phyloP scores from a whole-genome alignment of 306 rosid species.

The Lupinus albus region DNA sequence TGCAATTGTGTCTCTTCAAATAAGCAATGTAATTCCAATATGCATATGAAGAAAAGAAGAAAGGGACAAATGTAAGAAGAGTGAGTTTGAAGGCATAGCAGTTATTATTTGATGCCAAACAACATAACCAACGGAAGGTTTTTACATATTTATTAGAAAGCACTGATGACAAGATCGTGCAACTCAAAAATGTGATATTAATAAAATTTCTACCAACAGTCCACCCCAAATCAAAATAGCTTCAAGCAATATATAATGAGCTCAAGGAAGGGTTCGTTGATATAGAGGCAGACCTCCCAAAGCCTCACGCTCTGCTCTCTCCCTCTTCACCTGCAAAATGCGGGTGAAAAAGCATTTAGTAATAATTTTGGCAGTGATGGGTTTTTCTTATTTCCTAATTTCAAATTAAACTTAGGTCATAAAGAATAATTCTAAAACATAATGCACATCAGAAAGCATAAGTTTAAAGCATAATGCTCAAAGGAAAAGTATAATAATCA shows the following conservation, averaged over 20 bases:
- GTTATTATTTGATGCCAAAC: neutral
- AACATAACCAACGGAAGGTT: slow-evolving; percentile 18
- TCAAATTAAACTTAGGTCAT: neutral
- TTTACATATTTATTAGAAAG: slow-evolving; percentile 33
- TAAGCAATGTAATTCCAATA: neutral
- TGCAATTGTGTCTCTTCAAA: neutral
- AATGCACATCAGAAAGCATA: neutral
- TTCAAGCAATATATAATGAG: slow-evolving; percentile 6
- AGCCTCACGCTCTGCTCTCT: slow-evolving; percentile 70
- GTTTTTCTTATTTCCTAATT: neutral
- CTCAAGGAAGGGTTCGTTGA: slow-evolving; percentile 55
- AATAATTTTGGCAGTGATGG: neutral
- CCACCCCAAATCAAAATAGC: slow-evolving; percentile 38
- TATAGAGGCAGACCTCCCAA: slow-evolving; percentile 60
- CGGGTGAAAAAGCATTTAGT: slow-evolving; percentile 13
- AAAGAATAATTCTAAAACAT: neutral
- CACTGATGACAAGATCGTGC: neutral
- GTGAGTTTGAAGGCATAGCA: neutral
- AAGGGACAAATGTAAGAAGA: neutral
- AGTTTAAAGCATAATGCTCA: neutral
- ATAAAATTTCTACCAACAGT: slow-evolving; percentile 39
- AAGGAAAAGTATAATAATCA: neutral
- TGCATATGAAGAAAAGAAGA: neutral
- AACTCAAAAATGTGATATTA: slow-evolving; percentile 24
- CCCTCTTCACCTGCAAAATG: slow-evolving; percentile 66